Conservation (phyloP, 1,284 basidiomycete genomes). For the Cutaneotrichosporon curvatum region DNA sequence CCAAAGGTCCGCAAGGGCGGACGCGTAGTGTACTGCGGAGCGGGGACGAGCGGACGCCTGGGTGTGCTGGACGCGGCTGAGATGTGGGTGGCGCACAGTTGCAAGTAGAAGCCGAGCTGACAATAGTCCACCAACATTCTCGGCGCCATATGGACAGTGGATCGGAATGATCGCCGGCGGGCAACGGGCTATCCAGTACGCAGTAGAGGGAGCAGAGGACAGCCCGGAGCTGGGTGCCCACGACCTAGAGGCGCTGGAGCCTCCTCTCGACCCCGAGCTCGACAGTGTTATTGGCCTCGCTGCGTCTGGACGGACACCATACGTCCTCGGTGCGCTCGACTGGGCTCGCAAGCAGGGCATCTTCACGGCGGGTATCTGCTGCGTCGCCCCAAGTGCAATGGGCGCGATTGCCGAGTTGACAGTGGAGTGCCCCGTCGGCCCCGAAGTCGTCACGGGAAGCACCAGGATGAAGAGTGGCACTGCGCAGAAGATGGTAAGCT, state of each 20-base stretch:
- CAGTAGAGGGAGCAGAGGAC: conserved; percentile 24
- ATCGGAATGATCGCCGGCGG: conserved; percentile 21
- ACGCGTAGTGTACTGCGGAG: conserved; percentile 20
- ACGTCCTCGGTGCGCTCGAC: conserved; percentile 18
- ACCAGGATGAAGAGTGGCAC: conserved; percentile 22
- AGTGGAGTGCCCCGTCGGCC: conserved; percentile 20
- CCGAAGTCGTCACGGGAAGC: conserved; percentile 21
- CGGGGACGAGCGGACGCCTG: conserved; percentile 17
- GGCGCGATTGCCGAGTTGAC: conserved; percentile 4
- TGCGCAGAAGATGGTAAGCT: conserved; percentile 18
- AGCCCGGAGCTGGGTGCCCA: conserved; percentile 6
- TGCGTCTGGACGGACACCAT: conserved; percentile 19
- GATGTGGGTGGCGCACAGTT: conserved; percentile 14
- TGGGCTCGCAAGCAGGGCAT: conserved; percentile 10
- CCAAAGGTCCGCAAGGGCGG: conserved; percentile 15
- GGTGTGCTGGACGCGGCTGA: conserved; percentile 24
- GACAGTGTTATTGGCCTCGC: conserved; percentile 22
- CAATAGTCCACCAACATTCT: conserved; percentile 19
- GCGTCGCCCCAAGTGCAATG: conserved; percentile 9
- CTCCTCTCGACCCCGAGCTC: conserved; percentile 7
- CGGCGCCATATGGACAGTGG: conserved; percentile 14
- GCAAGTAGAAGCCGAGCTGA: neutral
- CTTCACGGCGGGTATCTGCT: conserved; percentile 16
- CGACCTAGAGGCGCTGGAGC: conserved; percentile 8
- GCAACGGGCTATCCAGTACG: conserved; percentile 10